Conservation (phyloP, 2,329 filamentous ascomycete species). For the Cladobotryum protrusum region DNA sequence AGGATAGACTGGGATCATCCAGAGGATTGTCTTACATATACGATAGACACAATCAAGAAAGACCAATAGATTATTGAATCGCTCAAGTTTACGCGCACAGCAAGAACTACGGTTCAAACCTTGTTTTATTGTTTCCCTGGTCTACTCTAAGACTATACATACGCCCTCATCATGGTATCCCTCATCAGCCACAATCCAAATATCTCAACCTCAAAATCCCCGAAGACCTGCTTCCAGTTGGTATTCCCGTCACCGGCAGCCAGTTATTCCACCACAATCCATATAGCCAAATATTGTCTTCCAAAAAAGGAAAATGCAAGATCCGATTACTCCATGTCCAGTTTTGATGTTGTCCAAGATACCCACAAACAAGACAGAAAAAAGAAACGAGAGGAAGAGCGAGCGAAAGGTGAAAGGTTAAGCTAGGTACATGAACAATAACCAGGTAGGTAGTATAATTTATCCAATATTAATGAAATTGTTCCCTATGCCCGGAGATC, state of each 20-base stretch:
- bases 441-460: slow-evolving; percentile 3
- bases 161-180: slow-evolving; percentile 8
- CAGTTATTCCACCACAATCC: too few relatives aligned
- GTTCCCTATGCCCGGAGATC: not conserved
- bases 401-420: slow-evolving; percentile 20
- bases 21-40: too few relatives aligned
- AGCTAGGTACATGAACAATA: slow-evolving; percentile 16
- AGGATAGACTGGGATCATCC: not conserved
- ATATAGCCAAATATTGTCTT: too few relatives aligned
- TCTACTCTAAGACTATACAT: not conserved
- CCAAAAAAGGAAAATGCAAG: not conserved
- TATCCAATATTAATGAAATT: slow-evolving; percentile 1
- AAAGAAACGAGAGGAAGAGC: slow-evolving; percentile 13
- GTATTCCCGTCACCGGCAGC: not conserved
- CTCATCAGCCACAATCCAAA: not conserved
- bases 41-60: too few relatives aligned
- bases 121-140: not conserved
- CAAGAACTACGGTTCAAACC: not conserved
- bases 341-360: slow-evolving; percentile 19
- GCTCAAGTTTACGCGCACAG: not conserved
- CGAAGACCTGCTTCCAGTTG: slow-evolving; percentile 10
- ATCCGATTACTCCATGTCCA: slow-evolving; percentile 15
- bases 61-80: too few relatives aligned
- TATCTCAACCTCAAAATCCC: slow-evolving; percentile 2
- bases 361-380: slow-evolving; percentile 13